Conservation (phyloP, 805 yeast genomes). For the Hagleromyces aurorensis region DNA sequence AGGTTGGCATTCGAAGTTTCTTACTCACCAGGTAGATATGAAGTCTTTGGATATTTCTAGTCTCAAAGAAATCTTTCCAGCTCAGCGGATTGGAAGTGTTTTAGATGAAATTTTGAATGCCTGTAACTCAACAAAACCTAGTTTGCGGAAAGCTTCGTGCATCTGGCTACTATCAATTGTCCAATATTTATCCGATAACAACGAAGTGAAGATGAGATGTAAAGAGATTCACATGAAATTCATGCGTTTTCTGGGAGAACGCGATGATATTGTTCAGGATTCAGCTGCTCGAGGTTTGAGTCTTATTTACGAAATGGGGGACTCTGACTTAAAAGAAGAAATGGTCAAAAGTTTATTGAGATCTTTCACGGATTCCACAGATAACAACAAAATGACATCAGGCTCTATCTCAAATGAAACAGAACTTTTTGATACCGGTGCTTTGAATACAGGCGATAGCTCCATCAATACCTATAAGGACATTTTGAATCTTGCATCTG, state of each 20-base stretch:
- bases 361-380: conserved; percentile 67
- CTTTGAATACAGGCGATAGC: conserved; percentile 71
- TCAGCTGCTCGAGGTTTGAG: conserved; percentile 86
- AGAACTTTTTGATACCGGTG: conserved; percentile 76
- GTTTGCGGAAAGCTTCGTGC: conserved; percentile 66
- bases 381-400: conserved; percentile 37
- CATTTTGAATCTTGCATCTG: conserved; percentile 79
- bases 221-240: conserved; percentile 66
- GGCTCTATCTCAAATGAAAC: conserved; percentile 76
- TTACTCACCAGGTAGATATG: conserved; percentile 41
- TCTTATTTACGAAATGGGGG: conserved; percentile 72
- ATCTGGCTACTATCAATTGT: conserved; percentile 78
- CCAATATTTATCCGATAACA: conserved; percentile 57
- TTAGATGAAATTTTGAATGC: conserved; percentile 44
- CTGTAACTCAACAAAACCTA: conserved; percentile 61
- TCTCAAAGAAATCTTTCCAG: conserved; percentile 7
- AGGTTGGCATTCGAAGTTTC: conserved; percentile 64
- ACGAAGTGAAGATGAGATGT: conserved; percentile 35
- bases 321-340: conserved; percentile 54
- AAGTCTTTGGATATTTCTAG: conserved; percentile 54
- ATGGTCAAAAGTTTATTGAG: conserved; percentile 63
- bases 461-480: conserved; percentile 89
- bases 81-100: conserved; percentile 28
- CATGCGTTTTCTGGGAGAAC: conserved; percentile 68
- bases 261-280: conserved; percentile 86